Conservation (phyloP, 2,329 filamentous ascomycete genomes). For the Daldinia eschscholtzii region DNA sequence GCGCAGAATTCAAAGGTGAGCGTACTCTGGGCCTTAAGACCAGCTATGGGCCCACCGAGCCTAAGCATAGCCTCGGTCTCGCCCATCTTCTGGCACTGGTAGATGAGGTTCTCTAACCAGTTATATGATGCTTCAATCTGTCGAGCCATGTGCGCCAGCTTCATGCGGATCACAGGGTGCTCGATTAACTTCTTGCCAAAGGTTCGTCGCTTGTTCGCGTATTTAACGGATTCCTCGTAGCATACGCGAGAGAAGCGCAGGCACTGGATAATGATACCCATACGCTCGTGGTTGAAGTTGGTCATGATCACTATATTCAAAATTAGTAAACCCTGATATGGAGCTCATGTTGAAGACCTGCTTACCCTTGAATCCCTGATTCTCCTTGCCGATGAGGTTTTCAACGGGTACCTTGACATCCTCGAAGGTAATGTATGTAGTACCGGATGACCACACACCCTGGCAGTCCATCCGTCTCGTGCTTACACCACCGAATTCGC, state of each 20-base stretch:
- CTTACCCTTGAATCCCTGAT: slow-evolving; percentile 91
- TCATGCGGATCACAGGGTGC: slow-evolving; percentile 96
- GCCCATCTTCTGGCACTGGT: slow-evolving; percentile 91
- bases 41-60: slow-evolving; percentile 92
- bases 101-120: slow-evolving; percentile 96
- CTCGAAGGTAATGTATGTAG: slow-evolving; percentile 97
- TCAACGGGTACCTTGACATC: slow-evolving; percentile 99
- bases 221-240: slow-evolving; percentile 96
- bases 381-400: slow-evolving; percentile 97
- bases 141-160: slow-evolving; percentile 97
- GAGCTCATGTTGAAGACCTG: neutral
- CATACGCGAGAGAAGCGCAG: slow-evolving; percentile 95
- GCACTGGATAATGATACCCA: slow-evolving; percentile 98
- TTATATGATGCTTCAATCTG: slow-evolving; percentile 98
- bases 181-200: slow-evolving; percentile 98
- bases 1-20: slow-evolving; percentile 98
- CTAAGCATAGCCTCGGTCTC: slow-evolving; percentile 97
- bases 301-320: slow-evolving; percentile 86
- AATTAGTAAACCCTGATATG: slow-evolving; percentile 14
- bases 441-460: slow-evolving; percentile 94
- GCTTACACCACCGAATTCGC: slow-evolving; percentile 83
- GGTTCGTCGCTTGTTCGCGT: slow-evolving; percentile 95
- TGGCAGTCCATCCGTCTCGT: slow-evolving; percentile 98
- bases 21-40: slow-evolving; percentile 93
- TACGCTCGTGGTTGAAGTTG: slow-evolving; percentile 99